Percentiles rank a stretch among this genome's conserved stretches.
phyloP scores from a whole-genome alignment of 2,329 filamentous ascomycete genomes.

The Calonectria pauciramosa region DNA sequence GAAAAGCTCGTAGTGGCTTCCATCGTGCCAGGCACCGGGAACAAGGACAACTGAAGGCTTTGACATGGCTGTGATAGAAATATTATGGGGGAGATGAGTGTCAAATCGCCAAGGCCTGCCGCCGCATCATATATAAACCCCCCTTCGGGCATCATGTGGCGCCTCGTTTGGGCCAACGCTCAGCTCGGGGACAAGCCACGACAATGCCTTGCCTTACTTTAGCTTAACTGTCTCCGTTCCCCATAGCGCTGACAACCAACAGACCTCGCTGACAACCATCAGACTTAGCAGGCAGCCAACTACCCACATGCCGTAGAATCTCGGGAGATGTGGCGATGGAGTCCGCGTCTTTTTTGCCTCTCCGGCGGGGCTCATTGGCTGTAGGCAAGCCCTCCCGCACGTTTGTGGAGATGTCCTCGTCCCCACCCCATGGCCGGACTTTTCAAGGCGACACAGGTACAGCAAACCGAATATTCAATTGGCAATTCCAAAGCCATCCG shows the following conservation, averaged over 20 bases:
- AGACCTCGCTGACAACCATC: background rate
- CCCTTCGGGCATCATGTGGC: background rate
- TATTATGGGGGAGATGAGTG: background rate
- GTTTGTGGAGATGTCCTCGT: background rate
- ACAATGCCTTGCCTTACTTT: background rate
- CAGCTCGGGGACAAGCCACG: background rate
- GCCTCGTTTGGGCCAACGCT: background rate
- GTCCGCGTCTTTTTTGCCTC: background rate
- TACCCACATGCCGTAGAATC: background rate
- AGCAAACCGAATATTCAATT: background rate
- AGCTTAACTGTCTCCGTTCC: background rate
- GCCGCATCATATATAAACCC: background rate
- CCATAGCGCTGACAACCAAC: background rate
- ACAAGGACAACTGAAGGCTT: conserved; percentile 36
- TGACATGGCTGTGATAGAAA: background rate
- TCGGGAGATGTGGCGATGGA: background rate
- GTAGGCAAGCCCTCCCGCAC: background rate
- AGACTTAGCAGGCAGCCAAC: background rate
- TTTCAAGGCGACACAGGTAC: too few species aligned
- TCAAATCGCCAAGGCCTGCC: background rate
- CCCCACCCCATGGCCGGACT: background rate
- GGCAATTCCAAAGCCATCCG: background rate
- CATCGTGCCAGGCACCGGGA: conserved; percentile 39
- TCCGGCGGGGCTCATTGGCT: background rate
- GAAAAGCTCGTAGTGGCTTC: conserved; percentile 14